Base-by-base conservation (phyloP, 116 monocot genomes). In the Iris pallida region DNA sequence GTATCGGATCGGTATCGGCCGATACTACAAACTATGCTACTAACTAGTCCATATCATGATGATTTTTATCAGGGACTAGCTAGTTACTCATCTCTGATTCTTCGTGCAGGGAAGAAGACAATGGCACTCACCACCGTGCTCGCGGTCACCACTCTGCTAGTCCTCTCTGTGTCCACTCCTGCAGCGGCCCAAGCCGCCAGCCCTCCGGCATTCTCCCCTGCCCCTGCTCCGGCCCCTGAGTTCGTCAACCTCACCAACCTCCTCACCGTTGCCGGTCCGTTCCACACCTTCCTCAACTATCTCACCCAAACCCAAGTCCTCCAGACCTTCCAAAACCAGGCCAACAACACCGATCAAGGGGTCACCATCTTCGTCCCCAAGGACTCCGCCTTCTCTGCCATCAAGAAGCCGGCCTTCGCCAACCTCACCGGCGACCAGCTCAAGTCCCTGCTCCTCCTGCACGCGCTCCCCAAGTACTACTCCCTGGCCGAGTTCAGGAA, bases 361-460 rank as follows among this genome's bases (percentile, higher is more conserved):
- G 59, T 93, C 61, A 93, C 93, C 74, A 65, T 93, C 79, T 89
- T 93, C 42, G 84, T 76, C 47, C 93, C 93, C 8, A 82, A 72
- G 20, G 78, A 93, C 69, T 61, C 72, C 0, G 89, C 93, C 41
- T 93, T 93, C 78, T 62, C 82, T 4, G 46, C 73, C 1, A 84
- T 86, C n/a, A 76, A 80, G 65, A 63, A 71, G 45, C 81, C 89
- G 18, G 74, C 81, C 4, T 80, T 89, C 59, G 61, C 82, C 14
- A 93, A 93, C 70, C 72, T 93, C 44, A 89, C 93, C 42, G 10
- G 70, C 2, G 71, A 86, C 63, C 87, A 93, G 64, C 86, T 89
- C 65, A 82, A 80, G 19, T 76, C 89, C 8, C 75, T 93, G 44
- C 64, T 89, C 42, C 86, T 89, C 54, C 86, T 73, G 78, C 93